Percentiles rank a stretch among this genome's conserved stretches.
Evolutionary conservation across 1,284 basidiomycete genomes (phyloP).

Genomic region (Rhodofomes roseus): DNA sequence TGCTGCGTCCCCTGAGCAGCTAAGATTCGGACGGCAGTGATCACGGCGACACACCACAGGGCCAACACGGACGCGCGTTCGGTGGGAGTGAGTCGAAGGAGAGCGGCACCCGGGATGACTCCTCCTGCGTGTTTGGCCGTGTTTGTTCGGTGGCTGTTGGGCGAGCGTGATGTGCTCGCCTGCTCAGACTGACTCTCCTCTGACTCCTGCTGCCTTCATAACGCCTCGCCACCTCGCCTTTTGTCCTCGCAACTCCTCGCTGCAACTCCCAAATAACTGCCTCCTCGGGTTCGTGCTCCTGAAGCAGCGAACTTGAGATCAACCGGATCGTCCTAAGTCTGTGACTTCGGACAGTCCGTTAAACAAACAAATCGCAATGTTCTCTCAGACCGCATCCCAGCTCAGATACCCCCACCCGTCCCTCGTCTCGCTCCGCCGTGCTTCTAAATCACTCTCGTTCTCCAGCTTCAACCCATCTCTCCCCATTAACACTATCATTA

Average conservation of each 20-base stretch:
- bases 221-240: slow-evolving; percentile 9
- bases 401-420: slow-evolving; percentile 23
- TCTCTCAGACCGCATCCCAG: slow-evolving; percentile 8
- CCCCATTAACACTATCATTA: slow-evolving; percentile 15
- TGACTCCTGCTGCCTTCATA: slow-evolving; percentile 22
- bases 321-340: slow-evolving; percentile 31
- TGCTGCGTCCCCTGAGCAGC: background rate
- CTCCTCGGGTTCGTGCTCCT: slow-evolving; percentile 20
- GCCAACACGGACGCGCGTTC: background rate
- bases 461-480: slow-evolving; percentile 5
- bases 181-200: slow-evolving; percentile 20
- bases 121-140: slow-evolving; percentile 15
- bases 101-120: slow-evolving; percentile 17
- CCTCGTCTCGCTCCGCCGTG: slow-evolving; percentile 5
- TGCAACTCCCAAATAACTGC: background rate
- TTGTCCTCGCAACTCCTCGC: no score
- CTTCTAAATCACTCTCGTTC: slow-evolving; percentile 3
- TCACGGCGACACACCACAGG: background rate
- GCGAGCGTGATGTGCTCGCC: slow-evolving; percentile 13
- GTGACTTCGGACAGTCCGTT: slow-evolving; percentile 29
- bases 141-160: slow-evolving; percentile 21
- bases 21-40: background rate
- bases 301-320: slow-evolving; percentile 19
- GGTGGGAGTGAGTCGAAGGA: background rate
- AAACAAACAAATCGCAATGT: slow-evolving; percentile 24